phyloP scores from a whole-genome alignment of 352 stramenopile genomes.

The Aphanomyces invadans region DNA sequence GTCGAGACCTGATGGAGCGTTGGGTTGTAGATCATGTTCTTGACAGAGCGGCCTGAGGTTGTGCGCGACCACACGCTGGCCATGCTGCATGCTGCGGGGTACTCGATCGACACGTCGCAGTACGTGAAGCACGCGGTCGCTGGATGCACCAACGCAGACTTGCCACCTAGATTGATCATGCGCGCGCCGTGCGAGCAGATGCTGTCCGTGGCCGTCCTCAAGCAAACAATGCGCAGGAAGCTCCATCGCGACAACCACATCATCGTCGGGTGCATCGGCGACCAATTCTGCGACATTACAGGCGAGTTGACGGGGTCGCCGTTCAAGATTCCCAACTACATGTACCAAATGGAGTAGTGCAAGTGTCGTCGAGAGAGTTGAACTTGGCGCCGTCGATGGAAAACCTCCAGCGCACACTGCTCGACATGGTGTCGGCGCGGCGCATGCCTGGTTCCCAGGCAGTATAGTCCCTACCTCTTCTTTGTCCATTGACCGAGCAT shows the following conservation, averaged over 20 bases:
- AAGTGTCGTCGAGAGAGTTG: background rate
- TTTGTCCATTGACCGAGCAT: too few relatives aligned
- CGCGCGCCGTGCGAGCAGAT: constrained; percentile 8
- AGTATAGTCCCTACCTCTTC: too few relatives aligned
- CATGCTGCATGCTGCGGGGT: constrained; percentile 6
- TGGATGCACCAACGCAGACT: too few relatives aligned
- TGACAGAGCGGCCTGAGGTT: constrained; percentile 14
- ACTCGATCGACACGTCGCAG: background rate
- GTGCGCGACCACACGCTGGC: constrained; percentile 4
- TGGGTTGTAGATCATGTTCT: constrained; percentile 8
- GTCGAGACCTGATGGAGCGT: background rate
- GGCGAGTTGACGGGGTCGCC: constrained; percentile 13
- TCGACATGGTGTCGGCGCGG: too few relatives aligned
- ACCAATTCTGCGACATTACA: constrained; percentile 23
- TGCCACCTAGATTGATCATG: constrained; percentile 11
- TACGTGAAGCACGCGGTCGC: background rate
- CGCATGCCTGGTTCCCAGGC: too few relatives aligned
- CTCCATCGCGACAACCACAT: constrained; percentile 1
- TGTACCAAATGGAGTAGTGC: constrained; percentile 15
- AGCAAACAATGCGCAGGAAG: constrained; percentile 15
- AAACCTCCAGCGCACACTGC: too few relatives aligned
- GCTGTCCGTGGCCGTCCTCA: constrained; percentile 14
- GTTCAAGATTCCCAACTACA: constrained; percentile 25
- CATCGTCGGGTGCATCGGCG: constrained; percentile 16
- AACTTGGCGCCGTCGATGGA: background rate